phyloP scores from a whole-genome alignment of 345 rosid species.

The Linum lewisii region DNA sequence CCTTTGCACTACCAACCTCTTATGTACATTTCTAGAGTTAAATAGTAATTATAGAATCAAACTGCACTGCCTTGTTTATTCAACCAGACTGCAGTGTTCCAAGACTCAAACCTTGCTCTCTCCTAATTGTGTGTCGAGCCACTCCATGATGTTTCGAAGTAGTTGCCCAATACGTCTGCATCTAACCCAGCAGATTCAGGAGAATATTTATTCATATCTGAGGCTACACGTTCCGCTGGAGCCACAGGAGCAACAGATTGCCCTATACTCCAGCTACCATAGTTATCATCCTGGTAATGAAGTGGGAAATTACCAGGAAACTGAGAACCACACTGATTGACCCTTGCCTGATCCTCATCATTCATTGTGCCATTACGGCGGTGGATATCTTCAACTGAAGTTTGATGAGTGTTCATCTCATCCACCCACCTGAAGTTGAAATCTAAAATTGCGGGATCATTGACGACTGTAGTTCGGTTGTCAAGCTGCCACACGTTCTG shows the following conservation, averaged over 20 bases:
- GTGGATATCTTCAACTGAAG: constrained; percentile 12
- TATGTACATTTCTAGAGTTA: too few relatives aligned
- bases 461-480: constrained; percentile 16
- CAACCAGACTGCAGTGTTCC: too few relatives aligned
- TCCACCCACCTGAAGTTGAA: constrained; percentile 11
- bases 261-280: constrained; percentile 18
- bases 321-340: constrained; percentile 12
- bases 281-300: constrained; percentile 9
- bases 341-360: constrained; percentile 12
- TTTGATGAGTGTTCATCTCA: constrained; percentile 19
- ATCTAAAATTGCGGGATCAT: constrained; percentile 11
- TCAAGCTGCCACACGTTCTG: constrained; percentile 10
- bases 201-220: constrained; percentile 11
- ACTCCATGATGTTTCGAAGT: constrained; percentile 36
- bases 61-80: too few relatives aligned
- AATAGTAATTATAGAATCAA: too few relatives aligned
- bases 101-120: too few relatives aligned
- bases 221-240: constrained; percentile 12
- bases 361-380: constrained; percentile 9
- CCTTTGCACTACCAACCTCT: too few relatives aligned
- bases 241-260: constrained; percentile 13
- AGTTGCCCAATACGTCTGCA: constrained; percentile 25
- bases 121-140: constrained; percentile 21
- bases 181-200: constrained; percentile 26
- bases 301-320: constrained; percentile 14